Percentiles rank a stretch among this genome's conserved stretches.
These are phyloP conservation scores for Fusarium miscanthi DNA, from an alignment of 2,329 filamentous ascomycete genomes.

Conservation along the genomic window DNA sequence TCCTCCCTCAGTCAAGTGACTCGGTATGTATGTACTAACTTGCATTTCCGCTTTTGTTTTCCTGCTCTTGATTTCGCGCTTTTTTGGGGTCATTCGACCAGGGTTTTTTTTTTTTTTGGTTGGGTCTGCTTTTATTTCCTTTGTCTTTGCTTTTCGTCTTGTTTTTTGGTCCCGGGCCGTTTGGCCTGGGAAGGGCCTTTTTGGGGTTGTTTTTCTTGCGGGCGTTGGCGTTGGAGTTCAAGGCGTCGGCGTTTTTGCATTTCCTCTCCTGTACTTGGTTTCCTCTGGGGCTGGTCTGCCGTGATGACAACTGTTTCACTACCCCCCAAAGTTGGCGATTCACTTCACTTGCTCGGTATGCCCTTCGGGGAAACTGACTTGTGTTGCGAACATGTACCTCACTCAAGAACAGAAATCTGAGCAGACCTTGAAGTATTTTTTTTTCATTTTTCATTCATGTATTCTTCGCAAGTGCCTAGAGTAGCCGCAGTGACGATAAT, in stretches of 20 bases:
- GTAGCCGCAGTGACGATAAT: slow-evolving; percentile 53
- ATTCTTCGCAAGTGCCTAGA: slow-evolving; percentile 17
- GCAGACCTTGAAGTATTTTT: slow-evolving; percentile 44
- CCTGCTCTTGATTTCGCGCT: neutral
- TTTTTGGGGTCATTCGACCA: neutral
- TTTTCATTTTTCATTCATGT: neutral
- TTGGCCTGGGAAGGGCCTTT: neutral
- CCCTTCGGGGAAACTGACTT: slow-evolving; percentile 26
- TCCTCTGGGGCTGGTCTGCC: slow-evolving; percentile 12
- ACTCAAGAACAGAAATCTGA: slow-evolving; percentile 64
- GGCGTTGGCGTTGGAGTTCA: neutral
- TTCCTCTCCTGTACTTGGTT: neutral
- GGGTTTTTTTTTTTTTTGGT: neutral
- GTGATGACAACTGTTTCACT: slow-evolving; percentile 42
- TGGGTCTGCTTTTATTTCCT: neutral
- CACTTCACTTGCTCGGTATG: slow-evolving; percentile 19
- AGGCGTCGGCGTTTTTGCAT: neutral
- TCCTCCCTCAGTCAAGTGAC: slow-evolving; percentile 8
- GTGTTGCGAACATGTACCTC: slow-evolving; percentile 36
- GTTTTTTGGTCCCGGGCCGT: neutral
- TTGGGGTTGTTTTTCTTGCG: neutral
- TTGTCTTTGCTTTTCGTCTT: neutral
- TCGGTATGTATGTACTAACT: neutral
- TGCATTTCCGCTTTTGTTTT: neutral
- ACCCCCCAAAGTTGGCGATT: slow-evolving; percentile 40